These are phyloP conservation scores for Xerocomellus dryophilus DNA, from an alignment of 768 basidiomycete genomes.

Conservation along the genomic window DNA sequence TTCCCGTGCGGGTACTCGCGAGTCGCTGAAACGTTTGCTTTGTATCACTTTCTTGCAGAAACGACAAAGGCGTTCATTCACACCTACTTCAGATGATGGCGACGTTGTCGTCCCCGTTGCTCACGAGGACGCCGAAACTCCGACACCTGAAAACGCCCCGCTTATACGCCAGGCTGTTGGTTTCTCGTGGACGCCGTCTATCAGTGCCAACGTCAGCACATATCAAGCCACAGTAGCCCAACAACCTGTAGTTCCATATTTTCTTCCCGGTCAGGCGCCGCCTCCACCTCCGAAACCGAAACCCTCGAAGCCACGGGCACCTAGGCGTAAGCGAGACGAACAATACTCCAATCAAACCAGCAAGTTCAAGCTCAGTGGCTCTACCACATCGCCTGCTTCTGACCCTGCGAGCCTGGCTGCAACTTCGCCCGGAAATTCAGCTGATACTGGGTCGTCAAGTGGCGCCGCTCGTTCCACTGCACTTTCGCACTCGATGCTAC, in stretches of 20 bases:
- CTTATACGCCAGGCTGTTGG: constrained; percentile 59
- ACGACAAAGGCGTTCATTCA: constrained; percentile 47
- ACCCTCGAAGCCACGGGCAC: constrained; percentile 24
- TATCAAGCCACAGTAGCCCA: constrained; percentile 27
- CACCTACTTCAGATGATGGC: constrained; percentile 53
- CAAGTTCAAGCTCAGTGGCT: constrained; percentile 44
- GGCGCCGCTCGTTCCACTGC: neutral
- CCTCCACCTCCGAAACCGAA: constrained; percentile 24
- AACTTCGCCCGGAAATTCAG: constrained; percentile 24
- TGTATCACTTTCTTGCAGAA: constrained; percentile 27
- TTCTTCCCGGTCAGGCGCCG: constrained; percentile 54
- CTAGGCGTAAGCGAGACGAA: constrained; percentile 33
- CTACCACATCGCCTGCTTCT: constrained; percentile 32
- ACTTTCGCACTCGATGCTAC: neutral
- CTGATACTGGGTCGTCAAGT: neutral
- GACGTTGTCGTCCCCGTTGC: constrained; percentile 38
- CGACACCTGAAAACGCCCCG: constrained; percentile 46
- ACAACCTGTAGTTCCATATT: constrained; percentile 30
- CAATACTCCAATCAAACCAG: constrained; percentile 46
- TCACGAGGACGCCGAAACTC: constrained; percentile 40
- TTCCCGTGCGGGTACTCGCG: neutral
- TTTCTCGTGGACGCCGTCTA: constrained; percentile 40
- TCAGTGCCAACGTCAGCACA: constrained; percentile 27
- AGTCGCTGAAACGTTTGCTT: neutral
- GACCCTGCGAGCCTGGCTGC: constrained; percentile 33